These are phyloP conservation scores for Apostasia ramifera DNA, from an alignment of 106 monocot genomes.

Conservation along the genomic window DNA sequence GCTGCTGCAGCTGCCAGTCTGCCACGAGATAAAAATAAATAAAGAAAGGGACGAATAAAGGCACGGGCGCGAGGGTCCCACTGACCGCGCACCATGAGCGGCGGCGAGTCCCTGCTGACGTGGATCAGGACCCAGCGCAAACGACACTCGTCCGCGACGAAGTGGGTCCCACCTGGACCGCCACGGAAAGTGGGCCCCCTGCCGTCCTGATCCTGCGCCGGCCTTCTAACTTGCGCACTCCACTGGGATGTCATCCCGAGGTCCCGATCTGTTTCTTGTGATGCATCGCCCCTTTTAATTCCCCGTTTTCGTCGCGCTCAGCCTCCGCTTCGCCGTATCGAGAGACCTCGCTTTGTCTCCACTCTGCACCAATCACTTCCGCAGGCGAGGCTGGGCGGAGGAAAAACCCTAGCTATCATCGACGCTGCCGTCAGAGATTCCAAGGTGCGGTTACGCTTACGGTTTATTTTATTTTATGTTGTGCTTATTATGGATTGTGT, in stretches of 20 bases:
- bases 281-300: too few species aligned
- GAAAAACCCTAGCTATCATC: too few species aligned
- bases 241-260: neutral
- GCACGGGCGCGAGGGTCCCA: neutral
- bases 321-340: neutral
- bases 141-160: neutral
- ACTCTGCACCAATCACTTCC: too few species aligned
- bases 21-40: neutral
- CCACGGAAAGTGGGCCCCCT: neutral
- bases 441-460: neutral
- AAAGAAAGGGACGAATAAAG: neutral
- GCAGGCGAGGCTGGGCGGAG: too few species aligned
- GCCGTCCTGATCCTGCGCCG: neutral
- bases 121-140: neutral
- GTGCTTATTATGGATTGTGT: neutral
- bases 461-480: neutral
- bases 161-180: neutral
- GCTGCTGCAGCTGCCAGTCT: too few species aligned
- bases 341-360: too few species aligned
- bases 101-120: neutral
- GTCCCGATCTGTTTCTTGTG: neutral
- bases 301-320: neutral
- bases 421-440: too few species aligned
- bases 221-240: neutral
- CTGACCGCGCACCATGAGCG: slow-evolving; percentile 10